Evolutionary conservation across 2,329 filamentous ascomycete genomes (phyloP).

Genomic region (Cryoendolithus antarcticus): DNA sequence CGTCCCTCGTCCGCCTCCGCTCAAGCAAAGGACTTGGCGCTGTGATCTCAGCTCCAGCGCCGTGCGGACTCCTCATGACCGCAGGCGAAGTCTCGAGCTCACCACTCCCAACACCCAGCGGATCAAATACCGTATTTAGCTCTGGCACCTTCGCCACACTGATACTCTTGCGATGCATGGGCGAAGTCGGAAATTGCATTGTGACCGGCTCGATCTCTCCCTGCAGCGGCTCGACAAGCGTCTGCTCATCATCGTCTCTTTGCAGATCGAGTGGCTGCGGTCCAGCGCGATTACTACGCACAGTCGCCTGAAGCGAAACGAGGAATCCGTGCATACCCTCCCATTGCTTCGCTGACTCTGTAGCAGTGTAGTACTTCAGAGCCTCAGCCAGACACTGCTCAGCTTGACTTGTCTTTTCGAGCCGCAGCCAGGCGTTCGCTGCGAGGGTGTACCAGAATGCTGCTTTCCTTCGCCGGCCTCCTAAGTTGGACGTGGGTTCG

Average conservation of each 20-base stretch:
- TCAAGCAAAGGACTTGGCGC: conserved; percentile 11
- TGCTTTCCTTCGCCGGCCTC: conserved; percentile 66
- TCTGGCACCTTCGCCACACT: conserved; percentile 20
- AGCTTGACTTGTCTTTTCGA: conserved; percentile 66
- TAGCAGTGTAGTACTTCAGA: conserved; percentile 36
- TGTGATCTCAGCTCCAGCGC: conserved; percentile 2
- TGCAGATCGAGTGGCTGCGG: conserved; percentile 26
- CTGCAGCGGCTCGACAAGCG: conserved; percentile 20
- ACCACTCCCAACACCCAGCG: conserved; percentile 18
- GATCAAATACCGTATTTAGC: conserved; percentile 17
- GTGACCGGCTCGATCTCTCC: conserved; percentile 17
- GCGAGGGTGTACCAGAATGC: conserved; percentile 80
- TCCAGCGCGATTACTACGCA: conserved; percentile 30
- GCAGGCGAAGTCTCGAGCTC: conserved; percentile 11
- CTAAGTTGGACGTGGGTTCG: conserved; percentile 53
- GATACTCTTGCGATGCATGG: conserved; percentile 30
- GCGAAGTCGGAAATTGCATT: conserved; percentile 16
- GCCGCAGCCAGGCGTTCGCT: conserved; percentile 69
- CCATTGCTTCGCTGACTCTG: conserved; percentile 14
- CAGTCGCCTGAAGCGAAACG: conserved; percentile 53
- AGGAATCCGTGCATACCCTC: conserved; percentile 52
- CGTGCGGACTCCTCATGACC: conserved; percentile 11
- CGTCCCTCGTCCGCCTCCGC: conserved; percentile 15
- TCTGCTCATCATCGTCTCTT: conserved; percentile 20
- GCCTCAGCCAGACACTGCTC: conserved; percentile 66